Conservation (phyloP, 208 protist genomes). For the Trypanosoma mega region DNA sequence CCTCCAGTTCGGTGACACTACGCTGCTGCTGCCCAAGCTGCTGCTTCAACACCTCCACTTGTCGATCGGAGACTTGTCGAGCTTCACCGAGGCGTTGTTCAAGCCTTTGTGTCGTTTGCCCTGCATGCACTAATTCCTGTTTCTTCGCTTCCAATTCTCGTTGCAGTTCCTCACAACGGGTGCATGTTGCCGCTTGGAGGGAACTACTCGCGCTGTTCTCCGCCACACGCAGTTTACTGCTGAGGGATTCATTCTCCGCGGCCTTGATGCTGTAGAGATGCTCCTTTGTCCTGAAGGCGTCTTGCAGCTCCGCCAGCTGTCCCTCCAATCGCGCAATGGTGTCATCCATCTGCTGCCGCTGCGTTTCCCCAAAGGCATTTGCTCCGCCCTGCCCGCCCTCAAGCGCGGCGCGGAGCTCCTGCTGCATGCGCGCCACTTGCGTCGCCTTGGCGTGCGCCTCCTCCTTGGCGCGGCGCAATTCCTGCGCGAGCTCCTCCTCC, state of each 20-base stretch:
- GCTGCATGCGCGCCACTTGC: slow-evolving; percentile 23
- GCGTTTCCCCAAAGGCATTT: slow-evolving; percentile 1
- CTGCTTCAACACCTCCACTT: slow-evolving; percentile 6
- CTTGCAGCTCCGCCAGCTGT: slow-evolving; percentile 37
- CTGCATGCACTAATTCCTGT: neutral
- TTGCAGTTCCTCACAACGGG: slow-evolving; percentile 8
- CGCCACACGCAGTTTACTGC: neutral
- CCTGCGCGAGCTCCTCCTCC: slow-evolving; percentile 28
- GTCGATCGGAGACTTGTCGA: no score
- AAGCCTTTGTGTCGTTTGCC: neutral
- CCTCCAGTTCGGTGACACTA: slow-evolving; percentile 3
- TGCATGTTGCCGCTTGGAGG: slow-evolving; percentile 5
- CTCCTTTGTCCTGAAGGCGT: slow-evolving; percentile 48
- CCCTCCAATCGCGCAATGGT: slow-evolving; percentile 39
- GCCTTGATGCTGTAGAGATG: slow-evolving; percentile 48
- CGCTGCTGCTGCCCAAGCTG: slow-evolving; percentile 6
- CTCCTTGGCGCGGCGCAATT: slow-evolving; percentile 19
- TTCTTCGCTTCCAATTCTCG: slow-evolving; percentile 14
- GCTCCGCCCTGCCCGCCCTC: neutral
- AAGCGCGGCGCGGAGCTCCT: slow-evolving; percentile 26
- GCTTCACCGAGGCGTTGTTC: slow-evolving; percentile 7
- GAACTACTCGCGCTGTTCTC: neutral
- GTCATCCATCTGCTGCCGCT: slow-evolving; percentile 24
- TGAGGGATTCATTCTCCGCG: slow-evolving; percentile 29
- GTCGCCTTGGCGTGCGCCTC: slow-evolving; percentile 23